Percentiles rank a stretch among this genome's conserved stretches.
Evolutionary conservation across 257 asterid genomes (phyloP).

Genomic region (Solanum virginianum): DNA sequence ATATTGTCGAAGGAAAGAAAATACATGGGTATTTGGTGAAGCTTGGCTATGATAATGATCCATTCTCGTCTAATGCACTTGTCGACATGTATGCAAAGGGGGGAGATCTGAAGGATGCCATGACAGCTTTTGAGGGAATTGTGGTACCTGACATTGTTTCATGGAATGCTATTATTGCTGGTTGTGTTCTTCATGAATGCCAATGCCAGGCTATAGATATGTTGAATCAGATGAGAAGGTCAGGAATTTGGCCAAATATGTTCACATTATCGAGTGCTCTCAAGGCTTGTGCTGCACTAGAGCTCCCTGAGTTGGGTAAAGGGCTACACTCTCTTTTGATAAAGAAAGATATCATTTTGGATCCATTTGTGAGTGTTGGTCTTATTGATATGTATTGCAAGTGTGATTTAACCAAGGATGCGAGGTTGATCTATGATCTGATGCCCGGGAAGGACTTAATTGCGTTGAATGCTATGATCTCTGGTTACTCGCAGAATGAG

Average conservation of each 20-base stretch:
- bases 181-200: background rate
- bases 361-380: background rate
- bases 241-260: background rate
- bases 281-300: background rate
- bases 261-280: background rate
- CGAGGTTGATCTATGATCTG: constrained; percentile 1
- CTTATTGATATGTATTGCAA: background rate
- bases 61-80: background rate
- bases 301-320: background rate
- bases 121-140: background rate
- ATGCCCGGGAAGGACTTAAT: background rate
- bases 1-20: background rate
- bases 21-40: background rate
- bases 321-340: background rate
- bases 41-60: background rate
- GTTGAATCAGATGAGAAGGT: background rate
- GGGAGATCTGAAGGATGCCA: background rate
- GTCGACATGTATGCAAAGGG: background rate
- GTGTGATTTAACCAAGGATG: background rate
- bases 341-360: background rate
- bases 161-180: background rate
- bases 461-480: background rate
- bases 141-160: background rate
- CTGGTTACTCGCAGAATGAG: background rate
- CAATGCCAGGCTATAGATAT: background rate